phyloP scores from a whole-genome alignment of 2,329 filamentous ascomycete species.

The Arthrocladium fulminans region DNA sequence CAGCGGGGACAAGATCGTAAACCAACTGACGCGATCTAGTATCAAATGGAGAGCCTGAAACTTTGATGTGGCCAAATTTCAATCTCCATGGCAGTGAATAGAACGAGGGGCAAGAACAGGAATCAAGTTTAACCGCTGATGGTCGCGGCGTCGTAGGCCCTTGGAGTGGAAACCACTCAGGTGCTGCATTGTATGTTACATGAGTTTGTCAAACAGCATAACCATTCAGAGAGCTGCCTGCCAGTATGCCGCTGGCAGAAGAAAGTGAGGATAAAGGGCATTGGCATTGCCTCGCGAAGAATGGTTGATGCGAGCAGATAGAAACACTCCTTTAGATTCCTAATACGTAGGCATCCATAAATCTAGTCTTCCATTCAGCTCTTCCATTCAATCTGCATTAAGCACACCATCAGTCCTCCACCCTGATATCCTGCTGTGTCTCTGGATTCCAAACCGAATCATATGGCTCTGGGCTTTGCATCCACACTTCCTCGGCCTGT shows the following conservation, averaged over 20 bases:
- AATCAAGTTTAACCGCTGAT: too few species aligned
- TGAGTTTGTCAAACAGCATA: too few species aligned
- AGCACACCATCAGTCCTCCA: not conserved
- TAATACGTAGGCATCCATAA: too few species aligned
- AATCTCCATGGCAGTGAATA: not conserved
- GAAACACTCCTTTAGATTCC: too few species aligned
- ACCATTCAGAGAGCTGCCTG: too few species aligned
- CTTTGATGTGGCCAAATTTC: not conserved
- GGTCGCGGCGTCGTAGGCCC: too few species aligned
- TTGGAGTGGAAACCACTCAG: too few species aligned
- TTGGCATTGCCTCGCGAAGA: not conserved
- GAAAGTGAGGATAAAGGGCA: not conserved
- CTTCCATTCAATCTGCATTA: too few species aligned
- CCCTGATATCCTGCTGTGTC: not conserved
- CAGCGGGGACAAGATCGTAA: not conserved
- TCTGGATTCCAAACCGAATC: not conserved
- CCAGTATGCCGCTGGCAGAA: too few species aligned
- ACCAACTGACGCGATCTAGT: not conserved
- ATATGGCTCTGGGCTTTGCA: not conserved
- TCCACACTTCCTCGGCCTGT: not conserved
- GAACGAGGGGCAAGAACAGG: too few species aligned
- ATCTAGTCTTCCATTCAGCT: too few species aligned
- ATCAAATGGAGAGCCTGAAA: not conserved
- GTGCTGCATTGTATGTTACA: too few species aligned
- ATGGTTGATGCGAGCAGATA: not conserved